Evolutionary conservation across 179 eudicot species (phyloP).

Genomic region (Silene noctiflora): DNA sequence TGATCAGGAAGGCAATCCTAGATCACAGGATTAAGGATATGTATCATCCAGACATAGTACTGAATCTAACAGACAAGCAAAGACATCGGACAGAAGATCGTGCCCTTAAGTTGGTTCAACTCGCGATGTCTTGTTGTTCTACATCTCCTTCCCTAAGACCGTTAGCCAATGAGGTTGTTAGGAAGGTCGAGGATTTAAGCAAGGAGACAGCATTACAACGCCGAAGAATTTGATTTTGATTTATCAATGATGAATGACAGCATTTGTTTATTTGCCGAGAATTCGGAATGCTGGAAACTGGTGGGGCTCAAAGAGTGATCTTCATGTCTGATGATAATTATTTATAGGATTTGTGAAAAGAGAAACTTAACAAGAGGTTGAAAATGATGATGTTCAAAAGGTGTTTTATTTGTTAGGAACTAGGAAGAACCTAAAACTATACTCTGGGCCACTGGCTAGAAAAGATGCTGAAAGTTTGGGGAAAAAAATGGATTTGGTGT

Average conservation of each 20-base stretch:
- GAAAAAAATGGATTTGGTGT: conserved; percentile 11
- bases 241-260: not conserved
- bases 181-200: conserved; percentile 72
- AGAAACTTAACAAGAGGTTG: conserved; percentile 20
- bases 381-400: conserved; percentile 24
- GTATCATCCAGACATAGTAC: conserved; percentile 56
- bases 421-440: not conserved
- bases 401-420: not conserved
- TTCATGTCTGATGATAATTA: conserved; percentile 28
- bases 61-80: conserved; percentile 39
- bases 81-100: conserved; percentile 50
- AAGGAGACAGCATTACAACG: conserved; percentile 24
- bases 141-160: conserved; percentile 83
- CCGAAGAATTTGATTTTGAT: conserved; percentile 11
- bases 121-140: conserved; percentile 93
- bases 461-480: not conserved
- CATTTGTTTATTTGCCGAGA: conserved; percentile 18
- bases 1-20: conserved; percentile 52
- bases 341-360: conserved; percentile 24
- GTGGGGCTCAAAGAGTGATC: conserved; percentile 31
- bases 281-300: conserved; percentile 24
- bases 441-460: too few species aligned
- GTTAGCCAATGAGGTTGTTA: conserved; percentile 54
- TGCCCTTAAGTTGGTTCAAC: conserved; percentile 58
- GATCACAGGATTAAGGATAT: conserved; percentile 57